Evolutionary conservation across 495 filamentous ascomycete species (phyloP).

Genomic region (Niebla homalea): DNA sequence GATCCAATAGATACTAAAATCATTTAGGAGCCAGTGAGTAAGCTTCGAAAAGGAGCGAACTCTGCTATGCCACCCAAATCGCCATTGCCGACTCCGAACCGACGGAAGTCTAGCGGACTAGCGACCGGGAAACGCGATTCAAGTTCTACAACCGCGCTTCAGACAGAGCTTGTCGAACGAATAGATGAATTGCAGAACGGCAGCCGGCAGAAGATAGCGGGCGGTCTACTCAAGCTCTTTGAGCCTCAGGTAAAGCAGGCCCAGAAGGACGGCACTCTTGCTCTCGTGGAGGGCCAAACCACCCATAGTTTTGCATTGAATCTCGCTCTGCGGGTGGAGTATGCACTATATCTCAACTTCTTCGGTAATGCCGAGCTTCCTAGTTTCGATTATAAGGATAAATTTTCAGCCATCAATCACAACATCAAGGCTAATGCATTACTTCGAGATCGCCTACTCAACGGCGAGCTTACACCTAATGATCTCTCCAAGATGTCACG

Average conservation of each 20-base stretch:
- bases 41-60: slow-evolving; percentile 38
- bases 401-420: slow-evolving; percentile 53
- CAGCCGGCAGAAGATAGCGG: slow-evolving; percentile 37
- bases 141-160: slow-evolving; percentile 13
- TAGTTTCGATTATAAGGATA: slow-evolving; percentile 38
- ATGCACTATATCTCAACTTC: slow-evolving; percentile 47
- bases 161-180: slow-evolving; percentile 20
- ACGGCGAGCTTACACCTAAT: slow-evolving; percentile 51
- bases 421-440: slow-evolving; percentile 80
- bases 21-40: slow-evolving; percentile 27
- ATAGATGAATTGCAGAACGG: slow-evolving; percentile 32
- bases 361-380: slow-evolving; percentile 37
- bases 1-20: slow-evolving; percentile 2
- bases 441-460: slow-evolving; percentile 62
- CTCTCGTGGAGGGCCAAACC: slow-evolving; percentile 38
- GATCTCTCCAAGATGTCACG: slow-evolving; percentile 70
- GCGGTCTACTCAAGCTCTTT: slow-evolving; percentile 39
- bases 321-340: slow-evolving; percentile 61
- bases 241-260: slow-evolving; percentile 37
- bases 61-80: slow-evolving; percentile 14
- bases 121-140: slow-evolving; percentile 19
- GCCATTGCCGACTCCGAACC: slow-evolving; percentile 13
- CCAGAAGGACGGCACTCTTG: slow-evolving; percentile 36
- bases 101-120: slow-evolving; percentile 25
- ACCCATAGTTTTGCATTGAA: slow-evolving; percentile 38